Conservation (phyloP, 495 filamentous ascomycete species). For the Letharia lupina region DNA sequence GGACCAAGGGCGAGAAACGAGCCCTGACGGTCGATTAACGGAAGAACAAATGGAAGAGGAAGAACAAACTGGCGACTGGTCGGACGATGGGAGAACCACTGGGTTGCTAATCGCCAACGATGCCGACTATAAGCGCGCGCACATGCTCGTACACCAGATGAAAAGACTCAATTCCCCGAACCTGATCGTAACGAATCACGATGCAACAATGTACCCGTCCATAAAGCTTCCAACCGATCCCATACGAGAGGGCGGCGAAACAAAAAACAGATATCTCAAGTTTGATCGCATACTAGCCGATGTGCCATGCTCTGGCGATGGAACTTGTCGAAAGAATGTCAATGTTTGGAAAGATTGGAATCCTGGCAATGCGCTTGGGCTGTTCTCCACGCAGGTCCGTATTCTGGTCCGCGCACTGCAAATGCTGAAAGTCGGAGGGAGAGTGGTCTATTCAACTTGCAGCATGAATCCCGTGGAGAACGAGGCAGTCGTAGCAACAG, state of each 20-base stretch:
- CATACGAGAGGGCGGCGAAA: conserved; percentile 40
- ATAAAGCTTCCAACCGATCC: conserved; percentile 59
- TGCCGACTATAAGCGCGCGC: conserved; percentile 84
- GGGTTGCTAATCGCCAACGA: conserved; percentile 94
- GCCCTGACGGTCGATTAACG: conserved; percentile 37
- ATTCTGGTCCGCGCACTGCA: conserved; percentile 91
- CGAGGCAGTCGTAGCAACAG: conserved; percentile 79
- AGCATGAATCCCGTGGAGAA: conserved; percentile 97
- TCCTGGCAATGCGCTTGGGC: conserved; percentile 70
- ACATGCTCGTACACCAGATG: conserved; percentile 95
- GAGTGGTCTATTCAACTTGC: conserved; percentile 94
- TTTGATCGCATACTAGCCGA: conserved; percentile 95
- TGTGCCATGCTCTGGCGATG: conserved; percentile 94
- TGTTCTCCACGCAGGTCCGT: conserved; percentile 74
- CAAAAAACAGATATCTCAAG: conserved; percentile 69
- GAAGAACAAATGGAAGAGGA: conserved; percentile 38
- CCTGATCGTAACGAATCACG: conserved; percentile 94
- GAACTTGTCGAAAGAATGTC: conserved; percentile 82
- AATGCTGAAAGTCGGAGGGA: conserved; percentile 90
- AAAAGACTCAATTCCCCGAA: conserved; percentile 96
- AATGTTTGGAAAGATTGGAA: conserved; percentile 93
- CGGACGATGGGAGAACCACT: conserved; percentile 77
- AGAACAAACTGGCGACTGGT: conserved; percentile 46
- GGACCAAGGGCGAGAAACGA: conserved; percentile 38
- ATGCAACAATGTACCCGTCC: conserved; percentile 90